Evolutionary conservation across 495 filamentous ascomycete genomes (phyloP).

Genomic region (Penicillium psychrofluorescens): DNA sequence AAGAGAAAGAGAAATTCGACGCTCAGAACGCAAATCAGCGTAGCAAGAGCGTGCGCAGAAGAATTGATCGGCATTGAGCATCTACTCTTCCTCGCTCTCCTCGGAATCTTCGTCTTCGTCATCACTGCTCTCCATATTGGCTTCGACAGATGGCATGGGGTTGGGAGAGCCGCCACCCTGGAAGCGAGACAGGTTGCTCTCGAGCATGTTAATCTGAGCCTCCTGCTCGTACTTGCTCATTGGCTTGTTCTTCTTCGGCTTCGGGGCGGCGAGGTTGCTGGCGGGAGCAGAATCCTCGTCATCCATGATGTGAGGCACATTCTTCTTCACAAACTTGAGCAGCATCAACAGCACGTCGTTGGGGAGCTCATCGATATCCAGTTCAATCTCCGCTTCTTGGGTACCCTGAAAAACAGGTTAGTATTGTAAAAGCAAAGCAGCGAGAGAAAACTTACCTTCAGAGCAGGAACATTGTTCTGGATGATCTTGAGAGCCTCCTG

Average conservation of each 20-base stretch:
- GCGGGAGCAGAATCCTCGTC: conserved; percentile 37
- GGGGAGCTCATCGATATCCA: conserved; percentile 82
- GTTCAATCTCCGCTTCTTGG: conserved; percentile 78
- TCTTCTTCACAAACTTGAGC: conserved; percentile 66
- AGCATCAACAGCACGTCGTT: conserved; percentile 68
- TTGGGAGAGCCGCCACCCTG: conserved; percentile 35
- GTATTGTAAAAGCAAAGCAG: conserved; percentile 1
- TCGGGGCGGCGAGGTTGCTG: conserved; percentile 45
- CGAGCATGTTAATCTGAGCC: conserved; percentile 72
- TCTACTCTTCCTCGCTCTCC: conserved; percentile 50
- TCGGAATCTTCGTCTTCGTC: conserved; percentile 47
- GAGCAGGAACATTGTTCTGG: conserved; percentile 72
- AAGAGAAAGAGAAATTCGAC: conserved; percentile 5
- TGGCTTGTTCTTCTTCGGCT: conserved; percentile 96
- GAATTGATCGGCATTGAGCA: neutral
- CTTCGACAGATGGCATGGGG: conserved; percentile 37
- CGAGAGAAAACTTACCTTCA: conserved; percentile 44
- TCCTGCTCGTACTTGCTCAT: conserved; percentile 96
- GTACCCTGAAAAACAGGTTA: conserved; percentile 42
- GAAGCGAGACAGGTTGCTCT: conserved; percentile 47
- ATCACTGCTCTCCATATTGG: conserved; percentile 38
- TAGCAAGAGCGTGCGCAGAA: neutral
- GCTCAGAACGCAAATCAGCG: conserved; percentile 22
- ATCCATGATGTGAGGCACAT: conserved; percentile 48
- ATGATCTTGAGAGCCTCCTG: conserved; percentile 81